These are phyloP conservation scores for Gnomoniopsis smithogilvyi DNA, from an alignment of 2,329 filamentous ascomycete species.

Conservation along the genomic window DNA sequence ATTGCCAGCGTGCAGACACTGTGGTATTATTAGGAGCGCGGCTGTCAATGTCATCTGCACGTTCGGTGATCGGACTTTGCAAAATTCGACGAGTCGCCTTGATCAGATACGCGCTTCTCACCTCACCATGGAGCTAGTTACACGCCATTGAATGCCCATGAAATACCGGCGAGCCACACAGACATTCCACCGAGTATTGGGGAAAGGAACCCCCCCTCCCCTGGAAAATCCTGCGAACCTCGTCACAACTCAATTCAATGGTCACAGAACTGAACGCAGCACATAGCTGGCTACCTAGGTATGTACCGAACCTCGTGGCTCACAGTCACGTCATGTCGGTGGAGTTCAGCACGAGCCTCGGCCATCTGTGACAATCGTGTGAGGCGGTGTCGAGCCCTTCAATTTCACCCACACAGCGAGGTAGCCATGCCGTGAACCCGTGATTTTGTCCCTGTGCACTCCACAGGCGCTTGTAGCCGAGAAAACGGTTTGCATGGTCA, in stretches of 20 bases:
- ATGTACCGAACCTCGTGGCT: neutral
- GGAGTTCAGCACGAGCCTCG: neutral
- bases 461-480: slow-evolving; percentile 5
- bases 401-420: slow-evolving; percentile 5
- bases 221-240: neutral
- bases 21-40: no score
- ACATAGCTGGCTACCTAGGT: no score
- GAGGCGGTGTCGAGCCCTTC: slow-evolving; percentile 4
- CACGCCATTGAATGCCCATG: neutral
- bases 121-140: neutral
- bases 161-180: neutral
- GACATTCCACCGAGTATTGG: neutral
- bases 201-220: neutral
- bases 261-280: neutral
- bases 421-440: slow-evolving; percentile 8
- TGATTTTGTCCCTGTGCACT: slow-evolving; percentile 12
- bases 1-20: no score
- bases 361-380: neutral
- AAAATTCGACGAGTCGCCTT: neutral
- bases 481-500: slow-evolving; percentile 12
- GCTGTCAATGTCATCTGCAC: no score
- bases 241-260: neutral
- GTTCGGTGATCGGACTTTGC: no score
- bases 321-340: neutral
- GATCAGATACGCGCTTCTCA: neutral